Percentiles rank a stretch among this genome's conserved stretches.
These are phyloP conservation scores for Globisporangium solare DNA, from an alignment of 352 stramenopile species.

Conservation along the genomic window DNA sequence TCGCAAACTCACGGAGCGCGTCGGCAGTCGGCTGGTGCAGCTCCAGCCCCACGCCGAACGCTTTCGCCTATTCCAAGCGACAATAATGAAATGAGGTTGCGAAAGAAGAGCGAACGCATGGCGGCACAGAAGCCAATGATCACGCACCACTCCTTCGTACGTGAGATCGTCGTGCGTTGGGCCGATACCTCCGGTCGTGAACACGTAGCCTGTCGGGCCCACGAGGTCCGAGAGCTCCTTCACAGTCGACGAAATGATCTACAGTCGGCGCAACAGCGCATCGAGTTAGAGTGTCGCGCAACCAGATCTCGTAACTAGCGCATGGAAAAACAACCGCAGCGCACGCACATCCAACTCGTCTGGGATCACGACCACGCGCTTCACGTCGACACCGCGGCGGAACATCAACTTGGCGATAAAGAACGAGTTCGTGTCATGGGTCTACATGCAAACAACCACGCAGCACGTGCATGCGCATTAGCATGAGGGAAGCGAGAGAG, in stretches of 20 bases:
- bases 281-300: no score
- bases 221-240: constrained; percentile 72
- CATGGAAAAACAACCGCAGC: constrained; percentile 1
- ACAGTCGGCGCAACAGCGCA: neutral
- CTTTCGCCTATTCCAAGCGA: constrained; percentile 41
- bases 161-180: constrained; percentile 87
- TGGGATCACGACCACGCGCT: constrained; percentile 75
- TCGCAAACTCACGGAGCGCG: constrained; percentile 36
- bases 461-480: neutral
- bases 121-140: no score
- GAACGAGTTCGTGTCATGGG: constrained; percentile 82
- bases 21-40: constrained; percentile 63
- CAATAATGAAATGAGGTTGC: no score
- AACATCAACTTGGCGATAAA: constrained; percentile 83
- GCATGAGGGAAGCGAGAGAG: neutral
- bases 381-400: constrained; percentile 67
- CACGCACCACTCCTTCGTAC: constrained; percentile 71
- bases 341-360: constrained; percentile 66
- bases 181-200: constrained; percentile 81
- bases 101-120: neutral
- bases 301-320: no score
- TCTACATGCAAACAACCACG: constrained; percentile 31
- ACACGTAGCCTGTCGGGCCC: constrained; percentile 67
- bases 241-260: constrained; percentile 72
- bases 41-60: constrained; percentile 63